Conservation (phyloP, 176 grass and related monocot species). For the barley (Hordeum vulgare) region DNA sequence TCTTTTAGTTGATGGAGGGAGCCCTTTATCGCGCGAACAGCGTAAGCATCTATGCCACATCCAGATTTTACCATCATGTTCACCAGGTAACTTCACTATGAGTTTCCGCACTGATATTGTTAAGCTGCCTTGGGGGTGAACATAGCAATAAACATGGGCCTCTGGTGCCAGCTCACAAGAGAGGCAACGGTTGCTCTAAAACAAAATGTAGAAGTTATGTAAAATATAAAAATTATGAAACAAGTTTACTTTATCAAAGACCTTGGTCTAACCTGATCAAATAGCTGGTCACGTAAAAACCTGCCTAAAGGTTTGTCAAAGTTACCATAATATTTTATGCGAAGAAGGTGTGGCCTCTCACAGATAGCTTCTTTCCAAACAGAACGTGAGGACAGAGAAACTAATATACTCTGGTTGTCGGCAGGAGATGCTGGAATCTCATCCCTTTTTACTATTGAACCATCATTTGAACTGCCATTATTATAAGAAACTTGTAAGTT, state of each 20-base stretch:
- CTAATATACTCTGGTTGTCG: conserved; percentile 98
- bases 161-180: conserved; percentile 86
- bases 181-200: conserved; percentile 66
- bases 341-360: conserved; percentile 79
- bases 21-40: conserved; percentile 59
- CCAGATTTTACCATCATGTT: conserved; percentile 88
- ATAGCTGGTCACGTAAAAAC: conserved; percentile 84
- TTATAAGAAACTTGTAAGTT: conserved; percentile 43
- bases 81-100: conserved; percentile 53
- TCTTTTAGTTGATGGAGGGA: conserved; percentile 92
- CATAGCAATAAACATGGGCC: conserved; percentile 95
- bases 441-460: conserved; percentile 37
- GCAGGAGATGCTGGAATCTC: conserved; percentile 73
- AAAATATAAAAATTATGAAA: conserved; percentile 2
- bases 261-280: conserved; percentile 80
- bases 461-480: conserved; percentile 26
- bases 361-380: conserved; percentile 81
- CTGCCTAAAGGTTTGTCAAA: conserved; percentile 91
- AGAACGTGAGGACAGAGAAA: conserved; percentile 85
- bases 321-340: conserved; percentile 95
- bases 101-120: conserved; percentile 93
- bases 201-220: conserved; percentile 17
- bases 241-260: conserved; percentile 1
- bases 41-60: conserved; percentile 98
- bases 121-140: conserved; percentile 89